Evolutionary conservation across 495 filamentous ascomycete genomes (phyloP).

Genomic region (Neurospora sp.): DNA sequence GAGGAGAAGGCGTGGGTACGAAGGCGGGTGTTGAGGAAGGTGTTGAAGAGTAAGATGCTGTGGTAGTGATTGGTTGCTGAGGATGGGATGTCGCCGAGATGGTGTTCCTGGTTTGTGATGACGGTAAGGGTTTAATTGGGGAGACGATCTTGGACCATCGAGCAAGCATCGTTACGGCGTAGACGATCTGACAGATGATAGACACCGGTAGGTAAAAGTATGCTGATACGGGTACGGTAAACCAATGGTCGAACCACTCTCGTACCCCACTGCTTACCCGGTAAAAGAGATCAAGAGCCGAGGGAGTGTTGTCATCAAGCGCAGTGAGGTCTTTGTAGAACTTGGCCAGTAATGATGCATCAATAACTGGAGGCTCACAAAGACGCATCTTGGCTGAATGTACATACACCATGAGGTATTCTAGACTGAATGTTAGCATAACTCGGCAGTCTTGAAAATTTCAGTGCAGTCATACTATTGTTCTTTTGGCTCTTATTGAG

Average conservation of each 20-base stretch:
- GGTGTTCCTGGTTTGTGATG: neutral
- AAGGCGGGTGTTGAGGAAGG: neutral
- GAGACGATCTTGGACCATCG: constrained; percentile 1
- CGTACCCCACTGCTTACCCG: constrained; percentile 21
- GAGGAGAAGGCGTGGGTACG: neutral
- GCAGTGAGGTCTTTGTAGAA: constrained; percentile 23
- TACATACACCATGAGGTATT: constrained; percentile 8
- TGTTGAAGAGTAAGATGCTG: neutral
- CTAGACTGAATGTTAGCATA: neutral
- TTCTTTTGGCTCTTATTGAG: constrained; percentile 4
- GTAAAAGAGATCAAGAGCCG: constrained; percentile 16
- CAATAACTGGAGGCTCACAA: constrained; percentile 21
- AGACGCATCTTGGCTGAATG: constrained; percentile 18
- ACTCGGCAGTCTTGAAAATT: neutral
- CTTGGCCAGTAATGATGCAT: constrained; percentile 14
- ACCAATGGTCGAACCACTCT: constrained; percentile 32
- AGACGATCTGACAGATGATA: constrained; percentile 27
- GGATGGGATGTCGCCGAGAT: neutral
- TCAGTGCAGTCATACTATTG: neutral
- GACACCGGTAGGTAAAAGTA: constrained; percentile 31
- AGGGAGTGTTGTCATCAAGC: constrained; percentile 17
- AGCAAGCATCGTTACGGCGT: constrained; percentile 27
- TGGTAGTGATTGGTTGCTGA: neutral
- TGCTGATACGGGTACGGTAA: constrained; percentile 24
- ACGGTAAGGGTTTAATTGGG: neutral